phyloP scores from a whole-genome alignment of 345 rosid species.

The Eucalyptus viminalis region DNA sequence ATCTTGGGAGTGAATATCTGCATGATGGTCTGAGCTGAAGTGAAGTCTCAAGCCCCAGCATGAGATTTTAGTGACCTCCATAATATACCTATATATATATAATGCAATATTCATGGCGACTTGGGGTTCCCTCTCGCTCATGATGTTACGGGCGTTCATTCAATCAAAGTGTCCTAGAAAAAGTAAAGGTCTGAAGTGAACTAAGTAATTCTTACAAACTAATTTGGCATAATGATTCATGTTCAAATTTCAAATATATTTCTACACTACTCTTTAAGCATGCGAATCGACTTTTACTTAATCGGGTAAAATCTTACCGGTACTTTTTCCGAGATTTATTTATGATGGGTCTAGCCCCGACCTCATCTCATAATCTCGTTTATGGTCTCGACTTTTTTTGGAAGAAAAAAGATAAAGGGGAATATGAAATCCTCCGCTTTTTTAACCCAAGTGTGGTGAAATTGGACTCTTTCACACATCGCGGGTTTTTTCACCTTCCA shows the following conservation, averaged over 20 bases:
- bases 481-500: background rate
- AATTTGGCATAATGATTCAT: background rate
- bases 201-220: background rate
- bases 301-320: accelerated
- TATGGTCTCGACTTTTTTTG: background rate
- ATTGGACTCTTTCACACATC: background rate
- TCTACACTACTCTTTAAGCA: background rate
- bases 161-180: background rate
- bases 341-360: background rate
- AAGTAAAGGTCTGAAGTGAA: background rate
- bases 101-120: background rate
- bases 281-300: background rate
- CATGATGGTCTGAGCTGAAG: background rate
- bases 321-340: background rate
- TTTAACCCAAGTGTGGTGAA: background rate
- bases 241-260: background rate
- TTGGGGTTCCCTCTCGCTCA: background rate
- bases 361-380: background rate
- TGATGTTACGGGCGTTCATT: background rate
- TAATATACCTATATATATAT: too few relatives aligned
- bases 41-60: background rate
- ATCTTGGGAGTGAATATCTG: background rate
- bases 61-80: background rate
- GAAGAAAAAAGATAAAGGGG: background rate
- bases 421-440: background rate